Conservation (phyloP, 1,139 yeast genomes). For the Yamadazyma membranifaciens region DNA sequence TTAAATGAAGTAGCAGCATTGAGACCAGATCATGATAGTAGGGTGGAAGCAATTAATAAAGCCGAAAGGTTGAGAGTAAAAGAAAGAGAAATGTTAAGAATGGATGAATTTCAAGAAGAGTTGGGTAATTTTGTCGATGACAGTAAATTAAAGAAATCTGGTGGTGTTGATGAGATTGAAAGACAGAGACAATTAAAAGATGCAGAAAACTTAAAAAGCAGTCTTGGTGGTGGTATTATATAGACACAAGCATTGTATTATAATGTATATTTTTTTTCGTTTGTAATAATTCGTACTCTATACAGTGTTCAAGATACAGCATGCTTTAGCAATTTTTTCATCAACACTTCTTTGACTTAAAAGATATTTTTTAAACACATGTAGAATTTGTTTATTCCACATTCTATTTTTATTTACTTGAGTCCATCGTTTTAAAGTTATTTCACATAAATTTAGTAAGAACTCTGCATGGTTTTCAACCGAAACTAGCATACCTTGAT, state of each 20-base stretch:
- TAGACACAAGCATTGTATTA: not conserved
- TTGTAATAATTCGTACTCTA: not conserved
- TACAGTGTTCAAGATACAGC: constrained; percentile 1
- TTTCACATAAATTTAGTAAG: constrained; percentile 4
- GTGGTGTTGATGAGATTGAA: constrained; percentile 88
- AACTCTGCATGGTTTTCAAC: constrained; percentile 5
- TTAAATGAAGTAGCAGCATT: constrained; percentile 75
- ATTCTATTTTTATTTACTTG: not conserved
- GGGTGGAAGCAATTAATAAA: constrained; percentile 83
- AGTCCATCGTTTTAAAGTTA: constrained; percentile 6
- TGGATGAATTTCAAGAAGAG: constrained; percentile 78
- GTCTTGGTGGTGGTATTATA: constrained; percentile 24
- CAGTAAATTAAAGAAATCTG: constrained; percentile 70
- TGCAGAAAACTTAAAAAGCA: constrained; percentile 58
- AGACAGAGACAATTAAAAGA: constrained; percentile 66
- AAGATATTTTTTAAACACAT: constrained; percentile 1
- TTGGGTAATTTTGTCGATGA: constrained; percentile 84
- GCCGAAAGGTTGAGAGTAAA: constrained; percentile 81
- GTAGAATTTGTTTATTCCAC: constrained; percentile 2
- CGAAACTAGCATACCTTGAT: constrained; percentile 4
- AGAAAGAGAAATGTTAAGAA: constrained; percentile 58
- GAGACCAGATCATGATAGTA: constrained; percentile 77
- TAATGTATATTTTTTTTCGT: not conserved
- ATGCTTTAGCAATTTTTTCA: not conserved
- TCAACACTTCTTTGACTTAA: not conserved